Evolutionary conservation across 192 early-diverging fungal species (phyloP).

Genomic region (Gaertneriomyces sp.): DNA sequence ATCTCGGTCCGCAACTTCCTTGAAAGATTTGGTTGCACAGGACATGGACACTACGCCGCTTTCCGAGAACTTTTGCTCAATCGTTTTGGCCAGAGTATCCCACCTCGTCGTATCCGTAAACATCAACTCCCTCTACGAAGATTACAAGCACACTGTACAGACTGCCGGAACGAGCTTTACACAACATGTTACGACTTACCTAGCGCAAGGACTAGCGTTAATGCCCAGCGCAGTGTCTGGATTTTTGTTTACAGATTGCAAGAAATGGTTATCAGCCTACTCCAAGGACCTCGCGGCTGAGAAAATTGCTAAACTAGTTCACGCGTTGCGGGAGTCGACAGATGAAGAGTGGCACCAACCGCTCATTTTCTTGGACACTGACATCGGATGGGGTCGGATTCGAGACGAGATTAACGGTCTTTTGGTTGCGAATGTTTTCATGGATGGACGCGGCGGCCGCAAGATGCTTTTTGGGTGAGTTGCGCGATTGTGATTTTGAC

Average conservation of each 20-base stretch:
- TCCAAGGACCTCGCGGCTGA: neutral
- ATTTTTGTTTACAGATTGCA: conserved; percentile 12
- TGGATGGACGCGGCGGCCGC: conserved; percentile 3
- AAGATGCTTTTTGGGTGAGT: conserved; percentile 17
- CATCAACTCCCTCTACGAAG: neutral
- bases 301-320: conserved; percentile 8
- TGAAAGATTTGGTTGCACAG: neutral
- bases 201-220: conserved; percentile 6
- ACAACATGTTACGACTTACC: neutral
- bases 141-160: neutral
- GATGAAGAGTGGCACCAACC: neutral
- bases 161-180: conserved; percentile 12
- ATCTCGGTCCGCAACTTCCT: conserved; percentile 8
- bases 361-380: conserved; percentile 11
- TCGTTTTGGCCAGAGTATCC: neutral
- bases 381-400: conserved; percentile 17
- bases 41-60: neutral
- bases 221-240: conserved; percentile 21
- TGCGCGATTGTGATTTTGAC: neutral
- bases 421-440: conserved; percentile 14
- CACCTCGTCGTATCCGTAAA: conserved; percentile 3
- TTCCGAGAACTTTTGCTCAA: neutral
- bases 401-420: conserved; percentile 23
- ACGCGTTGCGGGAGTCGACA: neutral
- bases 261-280: conserved; percentile 1